Percentiles rank a stretch among this genome's conserved stretches.
These are phyloP conservation scores for Tricholoma flavovirens DNA, from an alignment of 768 basidiomycete species.

Conservation along the genomic window DNA sequence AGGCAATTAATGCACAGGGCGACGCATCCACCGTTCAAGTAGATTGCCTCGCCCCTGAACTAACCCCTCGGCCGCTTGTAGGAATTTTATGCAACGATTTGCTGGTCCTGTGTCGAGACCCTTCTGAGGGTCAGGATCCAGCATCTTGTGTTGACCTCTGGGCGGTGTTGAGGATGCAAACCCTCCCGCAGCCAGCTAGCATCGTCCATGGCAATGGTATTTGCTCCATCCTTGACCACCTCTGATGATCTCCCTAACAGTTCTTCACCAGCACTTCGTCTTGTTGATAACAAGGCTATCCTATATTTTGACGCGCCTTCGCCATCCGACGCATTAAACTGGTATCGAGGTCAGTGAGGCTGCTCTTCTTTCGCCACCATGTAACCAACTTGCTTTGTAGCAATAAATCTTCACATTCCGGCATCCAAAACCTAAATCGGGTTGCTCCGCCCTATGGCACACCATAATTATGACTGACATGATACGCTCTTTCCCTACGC, in stretches of 20 bases:
- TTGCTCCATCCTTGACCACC: not conserved
- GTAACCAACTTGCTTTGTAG: slow-evolving; percentile 30
- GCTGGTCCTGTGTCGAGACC: slow-evolving; percentile 85
- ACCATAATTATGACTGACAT: slow-evolving; percentile 1
- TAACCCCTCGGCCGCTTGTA: slow-evolving; percentile 71
- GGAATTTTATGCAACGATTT: slow-evolving; percentile 92
- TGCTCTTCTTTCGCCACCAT: not conserved
- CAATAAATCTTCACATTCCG: slow-evolving; percentile 86
- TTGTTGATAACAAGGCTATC: slow-evolving; percentile 90
- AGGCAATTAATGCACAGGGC: slow-evolving; percentile 71
- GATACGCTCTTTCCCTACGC: not conserved
- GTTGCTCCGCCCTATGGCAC: slow-evolving; percentile 7
- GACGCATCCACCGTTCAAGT: slow-evolving; percentile 81
- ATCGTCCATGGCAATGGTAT: slow-evolving; percentile 84
- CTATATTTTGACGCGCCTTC: slow-evolving; percentile 84
- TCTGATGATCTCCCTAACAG: slow-evolving; percentile 2
- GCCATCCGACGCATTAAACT: slow-evolving; percentile 79
- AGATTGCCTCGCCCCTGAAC: slow-evolving; percentile 83
- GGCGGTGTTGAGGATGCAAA: slow-evolving; percentile 96
- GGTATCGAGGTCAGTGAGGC: slow-evolving; percentile 71
- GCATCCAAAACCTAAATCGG: slow-evolving; percentile 62
- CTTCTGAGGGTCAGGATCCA: slow-evolving; percentile 74
- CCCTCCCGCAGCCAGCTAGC: slow-evolving; percentile 82
- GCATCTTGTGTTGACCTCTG: slow-evolving; percentile 81
- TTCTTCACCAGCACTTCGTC: slow-evolving; percentile 55